phyloP scores from a whole-genome alignment of 2,329 filamentous ascomycete species.

The Stachybotrys echinatus region DNA sequence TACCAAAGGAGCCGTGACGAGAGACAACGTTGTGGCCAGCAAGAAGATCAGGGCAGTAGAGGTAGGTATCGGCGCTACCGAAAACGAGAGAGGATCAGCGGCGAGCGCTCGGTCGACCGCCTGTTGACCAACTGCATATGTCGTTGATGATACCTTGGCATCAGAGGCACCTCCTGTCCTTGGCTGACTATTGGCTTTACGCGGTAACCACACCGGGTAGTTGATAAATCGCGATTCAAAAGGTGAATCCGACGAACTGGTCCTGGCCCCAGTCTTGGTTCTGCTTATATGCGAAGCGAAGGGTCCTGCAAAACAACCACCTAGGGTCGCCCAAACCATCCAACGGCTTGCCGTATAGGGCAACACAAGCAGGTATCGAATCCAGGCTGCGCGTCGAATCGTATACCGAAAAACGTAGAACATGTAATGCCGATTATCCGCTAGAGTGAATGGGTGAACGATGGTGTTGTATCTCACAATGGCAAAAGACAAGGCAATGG shows the following conservation, averaged over 20 bases:
- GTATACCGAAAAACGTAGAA: conserved; percentile 92
- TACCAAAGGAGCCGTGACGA: conserved; percentile 85
- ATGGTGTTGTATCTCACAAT: conserved; percentile 81
- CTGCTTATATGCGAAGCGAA: neutral
- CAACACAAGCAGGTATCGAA: conserved; percentile 63
- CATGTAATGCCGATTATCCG: conserved; percentile 94
- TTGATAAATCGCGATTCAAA: neutral
- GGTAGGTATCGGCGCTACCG: conserved; percentile 29
- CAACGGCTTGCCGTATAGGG: conserved; percentile 69
- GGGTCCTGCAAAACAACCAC: conserved; percentile 22
- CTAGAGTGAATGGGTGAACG: conserved; percentile 90
- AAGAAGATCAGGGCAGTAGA: conserved; percentile 56
- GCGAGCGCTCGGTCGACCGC: conserved; percentile 7
- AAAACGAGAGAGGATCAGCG: conserved; percentile 18
- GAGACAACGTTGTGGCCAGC: conserved; percentile 66
- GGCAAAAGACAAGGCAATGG: conserved; percentile 29
- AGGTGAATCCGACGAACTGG: too few relatives aligned
- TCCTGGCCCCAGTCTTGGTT: too few relatives aligned
- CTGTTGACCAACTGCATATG: neutral
- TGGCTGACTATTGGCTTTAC: neutral
- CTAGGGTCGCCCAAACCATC: conserved; percentile 60
- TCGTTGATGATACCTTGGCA: neutral
- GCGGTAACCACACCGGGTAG: neutral
- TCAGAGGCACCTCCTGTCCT: neutral
- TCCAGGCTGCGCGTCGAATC: conserved; percentile 57